phyloP scores from a whole-genome alignment of 1,284 basidiomycete genomes.

The Apiotrichum veenhuisii region DNA sequence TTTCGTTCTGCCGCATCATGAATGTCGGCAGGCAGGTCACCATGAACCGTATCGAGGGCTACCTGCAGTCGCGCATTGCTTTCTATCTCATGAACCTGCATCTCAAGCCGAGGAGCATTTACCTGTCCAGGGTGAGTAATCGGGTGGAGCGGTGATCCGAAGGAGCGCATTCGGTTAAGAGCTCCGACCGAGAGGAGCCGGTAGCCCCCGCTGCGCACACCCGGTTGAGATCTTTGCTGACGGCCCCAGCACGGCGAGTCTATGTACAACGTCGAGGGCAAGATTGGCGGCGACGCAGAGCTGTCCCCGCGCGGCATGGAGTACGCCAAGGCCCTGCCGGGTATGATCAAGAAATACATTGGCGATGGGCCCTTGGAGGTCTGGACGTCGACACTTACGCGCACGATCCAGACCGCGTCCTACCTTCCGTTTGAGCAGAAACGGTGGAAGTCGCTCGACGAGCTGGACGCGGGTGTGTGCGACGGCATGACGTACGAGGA shows the following conservation, averaged over 20 bases:
- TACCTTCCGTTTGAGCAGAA: conserved; percentile 82
- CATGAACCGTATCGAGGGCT: conserved; percentile 80
- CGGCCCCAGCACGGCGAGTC: conserved; percentile 86
- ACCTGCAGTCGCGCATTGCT: conserved; percentile 91
- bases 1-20: conserved; percentile 80
- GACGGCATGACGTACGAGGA: conserved; percentile 99
- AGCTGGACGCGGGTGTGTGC: conserved; percentile 97
- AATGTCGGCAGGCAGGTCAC: conserved; percentile 84
- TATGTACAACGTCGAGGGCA: conserved; percentile 92
- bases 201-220: too few species aligned
- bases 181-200: too few species aligned
- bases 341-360: conserved; percentile 83
- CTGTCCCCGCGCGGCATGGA: conserved; percentile 78
- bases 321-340: conserved; percentile 82
- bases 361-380: conserved; percentile 72
- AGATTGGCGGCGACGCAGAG: conserved; percentile 92
- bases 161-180: too few species aligned
- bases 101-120: conserved; percentile 92
- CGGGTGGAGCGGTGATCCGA: too few species aligned
- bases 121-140: conserved; percentile 84
- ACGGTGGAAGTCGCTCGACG: conserved; percentile 98
- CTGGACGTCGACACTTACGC: conserved; percentile 92
- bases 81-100: conserved; percentile 99
- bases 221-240: too few species aligned
- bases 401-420: conserved; percentile 88